A percentile compares a stretch with the other conserved stretches of the same genome.
phyloP scores from a whole-genome alignment of 768 basidiomycete genomes.

The Naganishia vishniacii region DNA sequence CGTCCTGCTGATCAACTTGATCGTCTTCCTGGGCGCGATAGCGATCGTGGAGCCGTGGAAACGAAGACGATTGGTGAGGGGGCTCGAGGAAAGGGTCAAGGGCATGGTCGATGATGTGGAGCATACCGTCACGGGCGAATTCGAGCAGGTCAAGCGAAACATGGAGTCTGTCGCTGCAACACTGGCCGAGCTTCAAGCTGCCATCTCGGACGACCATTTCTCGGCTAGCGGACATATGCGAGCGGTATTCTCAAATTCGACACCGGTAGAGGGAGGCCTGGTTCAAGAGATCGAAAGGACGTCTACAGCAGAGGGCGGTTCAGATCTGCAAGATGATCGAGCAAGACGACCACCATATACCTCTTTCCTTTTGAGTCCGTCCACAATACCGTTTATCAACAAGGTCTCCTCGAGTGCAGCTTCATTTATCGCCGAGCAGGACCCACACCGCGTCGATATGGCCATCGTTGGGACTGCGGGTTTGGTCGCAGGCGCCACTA shows the following conservation, averaged over 20 bases:
- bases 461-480: conserved; percentile 17
- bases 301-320: background rate
- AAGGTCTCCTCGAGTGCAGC: background rate
- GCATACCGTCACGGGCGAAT: conserved; percentile 32
- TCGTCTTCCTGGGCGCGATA: conserved; percentile 85
- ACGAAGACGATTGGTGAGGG: conserved; percentile 72
- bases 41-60: conserved; percentile 95
- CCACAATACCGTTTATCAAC: background rate
- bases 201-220: background rate
- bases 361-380: background rate
- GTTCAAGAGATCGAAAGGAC: no score
- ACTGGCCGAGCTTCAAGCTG: conserved; percentile 3
- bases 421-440: background rate
- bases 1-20: conserved; percentile 76
- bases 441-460: conserved; percentile 16
- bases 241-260: background rate
- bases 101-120: conserved; percentile 56
- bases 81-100: conserved; percentile 76
- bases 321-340: background rate
- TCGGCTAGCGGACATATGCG: background rate
- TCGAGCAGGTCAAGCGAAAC: conserved; percentile 25
- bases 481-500: background rate
- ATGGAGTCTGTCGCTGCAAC: conserved; percentile 26
- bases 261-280: background rate
- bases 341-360: background rate